Percentiles rank a stretch among this genome's conserved stretches.
These are phyloP conservation scores for Populus deltoides DNA, from an alignment of 345 rosid genomes.

Conservation along the genomic window DNA sequence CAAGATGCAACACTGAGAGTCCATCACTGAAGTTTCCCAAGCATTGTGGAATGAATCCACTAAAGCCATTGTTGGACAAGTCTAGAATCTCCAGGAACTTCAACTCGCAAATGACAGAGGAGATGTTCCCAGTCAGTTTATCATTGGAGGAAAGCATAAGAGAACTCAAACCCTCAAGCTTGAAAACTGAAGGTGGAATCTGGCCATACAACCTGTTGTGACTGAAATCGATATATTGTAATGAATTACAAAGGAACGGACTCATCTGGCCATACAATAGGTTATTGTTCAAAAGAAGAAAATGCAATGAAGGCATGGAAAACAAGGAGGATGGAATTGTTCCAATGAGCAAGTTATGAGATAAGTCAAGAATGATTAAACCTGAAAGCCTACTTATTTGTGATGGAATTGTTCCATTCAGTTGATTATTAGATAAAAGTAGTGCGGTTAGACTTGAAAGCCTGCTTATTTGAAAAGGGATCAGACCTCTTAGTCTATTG, in stretches of 20 bases:
- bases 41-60: no score
- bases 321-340: neutral
- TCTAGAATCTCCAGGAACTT: no score
- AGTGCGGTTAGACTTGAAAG: no score
- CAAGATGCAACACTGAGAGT: no score
- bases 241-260: neutral
- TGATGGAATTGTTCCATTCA: neutral
- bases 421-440: no score
- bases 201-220: conserved; percentile 23
- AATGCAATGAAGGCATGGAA: neutral
- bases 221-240: conserved; percentile 18
- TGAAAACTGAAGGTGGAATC: neutral
- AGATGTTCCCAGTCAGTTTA: no score
- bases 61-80: no score
- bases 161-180: conserved; percentile 31
- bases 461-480: no score
- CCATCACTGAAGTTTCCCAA: no score
- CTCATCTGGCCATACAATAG: conserved; percentile 13
- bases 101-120: no score
- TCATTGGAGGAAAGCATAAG: conserved; percentile 4
- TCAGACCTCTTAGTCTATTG: no score
- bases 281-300: neutral
- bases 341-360: neutral
- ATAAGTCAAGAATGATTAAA: neutral
- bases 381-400: neutral